phyloP scores from a whole-genome alignment of 805 yeast genomes.

The Kockiozyma suomiensis region DNA sequence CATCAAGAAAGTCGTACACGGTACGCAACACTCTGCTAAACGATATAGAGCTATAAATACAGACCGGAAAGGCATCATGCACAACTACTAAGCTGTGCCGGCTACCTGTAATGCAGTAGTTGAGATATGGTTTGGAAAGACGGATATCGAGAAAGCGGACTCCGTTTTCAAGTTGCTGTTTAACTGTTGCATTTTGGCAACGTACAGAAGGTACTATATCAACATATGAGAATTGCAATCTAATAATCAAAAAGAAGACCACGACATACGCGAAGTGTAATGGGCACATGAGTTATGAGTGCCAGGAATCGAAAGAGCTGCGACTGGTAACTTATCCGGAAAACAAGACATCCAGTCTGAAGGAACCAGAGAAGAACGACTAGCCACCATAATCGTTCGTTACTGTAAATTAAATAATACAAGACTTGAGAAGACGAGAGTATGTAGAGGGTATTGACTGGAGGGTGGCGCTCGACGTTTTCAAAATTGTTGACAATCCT shows the following conservation, averaged over 20 bases:
- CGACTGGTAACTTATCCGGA: constrained; percentile 54
- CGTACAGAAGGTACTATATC: constrained; percentile 64
- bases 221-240: neutral
- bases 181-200: constrained; percentile 66
- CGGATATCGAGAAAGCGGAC: constrained; percentile 75
- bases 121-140: constrained; percentile 59
- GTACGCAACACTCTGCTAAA: constrained; percentile 58
- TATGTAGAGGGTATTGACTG: neutral
- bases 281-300: constrained; percentile 83
- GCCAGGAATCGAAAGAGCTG: constrained; percentile 71
- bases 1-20: constrained; percentile 58
- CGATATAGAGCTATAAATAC: constrained; percentile 57
- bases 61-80: constrained; percentile 78
- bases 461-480: no score
- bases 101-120: constrained; percentile 43
- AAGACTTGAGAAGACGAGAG: neutral
- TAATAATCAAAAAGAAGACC: neutral
- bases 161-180: constrained; percentile 68
- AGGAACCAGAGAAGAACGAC: neutral
- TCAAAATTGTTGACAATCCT: no score
- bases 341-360: constrained; percentile 57
- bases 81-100: constrained; percentile 61
- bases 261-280: constrained; percentile 51
- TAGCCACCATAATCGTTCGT: neutral
- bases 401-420: neutral